These are phyloP conservation scores for Xylaria scruposa DNA, from an alignment of 495 filamentous ascomycete species.

Conservation along the genomic window DNA sequence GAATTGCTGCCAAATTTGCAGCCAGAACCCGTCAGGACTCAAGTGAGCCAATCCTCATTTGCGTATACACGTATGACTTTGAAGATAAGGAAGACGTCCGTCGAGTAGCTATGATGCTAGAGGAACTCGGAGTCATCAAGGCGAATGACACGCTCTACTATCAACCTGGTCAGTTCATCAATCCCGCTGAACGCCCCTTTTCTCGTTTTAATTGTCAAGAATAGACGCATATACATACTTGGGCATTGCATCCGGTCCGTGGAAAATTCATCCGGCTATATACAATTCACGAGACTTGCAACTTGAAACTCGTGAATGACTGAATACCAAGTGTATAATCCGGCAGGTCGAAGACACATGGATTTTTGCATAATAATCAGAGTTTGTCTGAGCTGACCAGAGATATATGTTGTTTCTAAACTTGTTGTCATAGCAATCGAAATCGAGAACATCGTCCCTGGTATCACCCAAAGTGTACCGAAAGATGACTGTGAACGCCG, in stretches of 20 bases:
- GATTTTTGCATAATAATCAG: neutral
- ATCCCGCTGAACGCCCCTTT: neutral
- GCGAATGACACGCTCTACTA: constrained; percentile 69
- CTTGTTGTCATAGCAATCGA: constrained; percentile 1
- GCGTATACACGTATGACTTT: constrained; percentile 80
- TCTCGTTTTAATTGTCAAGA: constrained; percentile 19
- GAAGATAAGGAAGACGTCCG: constrained; percentile 69
- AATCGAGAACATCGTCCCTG: neutral
- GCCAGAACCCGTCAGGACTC: constrained; percentile 45
- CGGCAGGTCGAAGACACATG: neutral
- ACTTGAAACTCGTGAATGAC: constrained; percentile 25
- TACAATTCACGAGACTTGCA: constrained; percentile 52
- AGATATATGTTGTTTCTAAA: constrained; percentile 9
- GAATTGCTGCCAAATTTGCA: constrained; percentile 73
- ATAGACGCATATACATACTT: constrained; percentile 77
- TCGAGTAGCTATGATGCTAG: constrained; percentile 66
- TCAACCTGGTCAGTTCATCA: constrained; percentile 62
- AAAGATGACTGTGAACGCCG: constrained; percentile 18
- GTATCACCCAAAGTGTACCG: neutral
- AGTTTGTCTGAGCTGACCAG: neutral
- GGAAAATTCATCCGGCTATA: constrained; percentile 67
- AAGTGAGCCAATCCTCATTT: constrained; percentile 62
- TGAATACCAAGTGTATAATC: neutral
- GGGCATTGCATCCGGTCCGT: constrained; percentile 65
- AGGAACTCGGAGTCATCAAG: constrained; percentile 64